phyloP scores from a whole-genome alignment of 371 early-diverging fungal genomes.

The Phascolomyces articulosus region DNA sequence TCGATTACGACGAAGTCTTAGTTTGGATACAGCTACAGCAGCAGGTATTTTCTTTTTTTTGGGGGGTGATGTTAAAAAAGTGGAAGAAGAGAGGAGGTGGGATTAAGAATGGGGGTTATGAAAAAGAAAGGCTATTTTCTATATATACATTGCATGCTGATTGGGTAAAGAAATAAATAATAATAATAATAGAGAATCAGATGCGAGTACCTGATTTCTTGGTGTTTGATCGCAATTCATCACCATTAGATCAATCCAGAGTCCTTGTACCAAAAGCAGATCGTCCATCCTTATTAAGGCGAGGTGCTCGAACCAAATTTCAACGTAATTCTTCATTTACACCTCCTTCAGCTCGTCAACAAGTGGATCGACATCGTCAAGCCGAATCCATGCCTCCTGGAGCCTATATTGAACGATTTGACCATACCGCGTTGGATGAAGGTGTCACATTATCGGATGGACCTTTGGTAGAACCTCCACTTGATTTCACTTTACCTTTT shows the following conservation, averaged over 20 bases:
- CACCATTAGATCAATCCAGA: constrained; percentile 49
- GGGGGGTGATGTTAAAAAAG: too few species aligned
- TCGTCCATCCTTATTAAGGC: constrained; percentile 43
- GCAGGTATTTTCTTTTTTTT: constrained; percentile 28
- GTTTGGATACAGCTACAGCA: constrained; percentile 35
- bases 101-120: constrained; percentile 16
- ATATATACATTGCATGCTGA: constrained; percentile 4
- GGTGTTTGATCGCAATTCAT: constrained; percentile 54
- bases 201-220: constrained; percentile 39
- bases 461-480: background rate
- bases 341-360: background rate
- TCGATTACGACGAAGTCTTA: constrained; percentile 49
- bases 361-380: constrained; percentile 8
- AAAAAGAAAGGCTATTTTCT: too few species aligned
- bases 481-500: background rate
- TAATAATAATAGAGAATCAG: constrained; percentile 13
- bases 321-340: constrained; percentile 45
- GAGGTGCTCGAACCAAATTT: constrained; percentile 57
- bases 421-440: background rate
- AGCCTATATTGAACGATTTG: background rate
- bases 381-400: constrained; percentile 13
- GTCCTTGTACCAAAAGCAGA: constrained; percentile 51
- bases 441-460: constrained; percentile 8
- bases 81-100: too few species aligned
- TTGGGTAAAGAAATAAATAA: constrained; percentile 1